These are phyloP conservation scores for Diplodia seriata DNA, from an alignment of 2,329 filamentous ascomycete species.

Conservation along the genomic window DNA sequence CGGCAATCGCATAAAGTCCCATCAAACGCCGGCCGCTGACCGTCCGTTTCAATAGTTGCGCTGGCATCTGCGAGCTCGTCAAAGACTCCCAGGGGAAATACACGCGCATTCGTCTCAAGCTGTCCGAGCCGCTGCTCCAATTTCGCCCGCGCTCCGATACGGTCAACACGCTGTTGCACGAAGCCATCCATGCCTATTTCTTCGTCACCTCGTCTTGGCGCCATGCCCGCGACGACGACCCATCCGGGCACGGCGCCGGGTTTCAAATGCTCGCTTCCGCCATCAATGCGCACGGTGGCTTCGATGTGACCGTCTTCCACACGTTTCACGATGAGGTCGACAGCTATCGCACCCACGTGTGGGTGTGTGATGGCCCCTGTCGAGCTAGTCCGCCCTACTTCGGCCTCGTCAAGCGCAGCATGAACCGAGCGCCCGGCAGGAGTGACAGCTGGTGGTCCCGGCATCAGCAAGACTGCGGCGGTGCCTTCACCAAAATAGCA, in stretches of 20 bases:
- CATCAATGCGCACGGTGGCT: slow-evolving; percentile 54
- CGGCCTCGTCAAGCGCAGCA: slow-evolving; percentile 54
- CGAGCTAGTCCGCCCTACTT: slow-evolving; percentile 50
- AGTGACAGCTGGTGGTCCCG: slow-evolving; percentile 52
- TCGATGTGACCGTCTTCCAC: slow-evolving; percentile 52
- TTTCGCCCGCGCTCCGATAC: slow-evolving; percentile 53
- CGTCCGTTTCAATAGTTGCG: slow-evolving; percentile 43
- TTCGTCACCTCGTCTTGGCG: slow-evolving; percentile 54
- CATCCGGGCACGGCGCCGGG: slow-evolving; percentile 52
- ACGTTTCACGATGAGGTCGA: slow-evolving; percentile 57
- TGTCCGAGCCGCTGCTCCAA: slow-evolving; percentile 54
- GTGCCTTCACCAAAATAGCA: slow-evolving; percentile 50
- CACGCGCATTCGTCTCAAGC: slow-evolving; percentile 51
- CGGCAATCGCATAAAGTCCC: slow-evolving; percentile 18
- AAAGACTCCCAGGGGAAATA: slow-evolving; percentile 48
- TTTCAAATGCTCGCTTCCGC: slow-evolving; percentile 54
- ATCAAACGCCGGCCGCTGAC: slow-evolving; percentile 24
- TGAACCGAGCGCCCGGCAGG: slow-evolving; percentile 54
- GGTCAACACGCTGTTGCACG: slow-evolving; percentile 54
- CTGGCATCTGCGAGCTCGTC: slow-evolving; percentile 54
- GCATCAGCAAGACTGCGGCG: slow-evolving; percentile 52
- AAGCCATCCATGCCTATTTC: slow-evolving; percentile 56
- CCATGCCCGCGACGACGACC: slow-evolving; percentile 51
- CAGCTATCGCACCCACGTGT: slow-evolving; percentile 54
- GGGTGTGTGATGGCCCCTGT: slow-evolving; percentile 54